These are phyloP conservation scores for Nigrospora oryzae DNA, from an alignment of 2,329 filamentous ascomycete species.

Conservation along the genomic window DNA sequence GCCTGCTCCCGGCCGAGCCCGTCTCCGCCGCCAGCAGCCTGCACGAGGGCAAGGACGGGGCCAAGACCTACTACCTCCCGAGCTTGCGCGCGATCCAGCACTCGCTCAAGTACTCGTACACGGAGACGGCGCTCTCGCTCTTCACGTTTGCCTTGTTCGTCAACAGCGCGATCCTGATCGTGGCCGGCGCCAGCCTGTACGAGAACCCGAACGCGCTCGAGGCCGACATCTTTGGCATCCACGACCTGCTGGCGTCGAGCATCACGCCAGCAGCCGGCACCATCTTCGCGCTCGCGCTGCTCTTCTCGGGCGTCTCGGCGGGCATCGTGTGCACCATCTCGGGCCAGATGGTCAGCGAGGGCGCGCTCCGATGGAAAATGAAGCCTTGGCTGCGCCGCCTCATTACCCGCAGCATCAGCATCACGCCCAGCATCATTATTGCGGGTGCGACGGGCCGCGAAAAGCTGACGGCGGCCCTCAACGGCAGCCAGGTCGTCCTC, in stretches of 20 bases:
- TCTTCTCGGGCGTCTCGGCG: slow-evolving; percentile 72
- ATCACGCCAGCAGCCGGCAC: slow-evolving; percentile 71
- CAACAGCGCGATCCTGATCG: slow-evolving; percentile 75
- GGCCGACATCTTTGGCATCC: slow-evolving; percentile 78
- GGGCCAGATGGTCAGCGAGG: slow-evolving; percentile 83
- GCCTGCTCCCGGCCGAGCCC: slow-evolving; percentile 34
- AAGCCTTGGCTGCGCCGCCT: slow-evolving; percentile 73
- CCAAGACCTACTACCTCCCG: slow-evolving; percentile 55
- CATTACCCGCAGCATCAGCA: slow-evolving; percentile 70
- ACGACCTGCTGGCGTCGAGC: slow-evolving; percentile 58
- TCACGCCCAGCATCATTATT: slow-evolving; percentile 76
- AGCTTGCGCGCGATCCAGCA: slow-evolving; percentile 64
- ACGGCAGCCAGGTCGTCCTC: slow-evolving; percentile 69
- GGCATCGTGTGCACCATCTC: slow-evolving; percentile 86
- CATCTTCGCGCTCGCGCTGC: slow-evolving; percentile 73
- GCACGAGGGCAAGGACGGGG: slow-evolving; percentile 19
- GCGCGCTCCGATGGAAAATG: slow-evolving; percentile 67
- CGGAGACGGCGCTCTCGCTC: slow-evolving; percentile 62
- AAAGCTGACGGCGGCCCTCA: slow-evolving; percentile 64
- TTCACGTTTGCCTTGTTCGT: slow-evolving; percentile 81
- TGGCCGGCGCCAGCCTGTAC: slow-evolving; percentile 71
- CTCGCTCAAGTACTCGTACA: slow-evolving; percentile 65
- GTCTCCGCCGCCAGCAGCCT: slow-evolving; percentile 11
- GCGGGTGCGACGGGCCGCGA: slow-evolving; percentile 66
- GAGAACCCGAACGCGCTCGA: slow-evolving; percentile 48